Base-by-base conservation (phyloP, 2,329 filamentous ascomycete genomes). In the Calonectria pteridis region DNA sequence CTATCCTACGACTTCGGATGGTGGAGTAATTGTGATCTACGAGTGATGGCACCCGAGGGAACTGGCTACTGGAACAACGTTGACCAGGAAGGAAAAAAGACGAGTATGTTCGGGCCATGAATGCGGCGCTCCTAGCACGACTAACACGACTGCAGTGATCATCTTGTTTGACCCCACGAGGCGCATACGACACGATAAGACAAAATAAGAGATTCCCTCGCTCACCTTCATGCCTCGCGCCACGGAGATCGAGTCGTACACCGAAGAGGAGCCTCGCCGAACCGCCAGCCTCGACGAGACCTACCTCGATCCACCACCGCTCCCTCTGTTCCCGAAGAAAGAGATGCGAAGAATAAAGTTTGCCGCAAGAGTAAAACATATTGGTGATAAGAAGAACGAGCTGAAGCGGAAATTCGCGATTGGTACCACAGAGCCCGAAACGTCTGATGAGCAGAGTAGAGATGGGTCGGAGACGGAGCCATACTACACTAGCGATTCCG, bases 221-320 rank as follows among this genome's bases (percentile, higher is more conserved):
- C 69, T 82, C 2, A 82, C 79, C 4, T 82, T 81, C 28, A 81
- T 82, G 79, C 81, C 81, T 6, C 71, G 81, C 28, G 78, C 79
- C 0, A 74, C 80, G 76, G 81, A 82, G 43, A 71, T 81, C 14
- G 80, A 81, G 62, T 79, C 79, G 1, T 82, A 78, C n/a, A 75
- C 80, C 1, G 77, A 81, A 0, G 81, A 82, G 2, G 80, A 81
- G 23, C 72, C 79, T 13, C 81, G 79, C 80, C 76, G 77, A 53
- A 77, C 69, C 3, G 76, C 81, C 4, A 78, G 76, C 6, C 67
- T 79, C 2, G 77, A 77, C 13, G 81, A 82, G 71, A 78, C 77
- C 0, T 82, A 78, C 29, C 75, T 82, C 4, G 79, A 82, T 31
- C 80, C 79, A 1, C 80, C 79, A 0, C 75, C 79, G 3, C 79